phyloP scores from a whole-genome alignment of 164 flowering plant species.

The Vitis vinifera region ASM3070453v1 NC_081812.1:22747501-22748000 shows the following conservation, averaged over 20 bases:
- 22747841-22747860: slow-evolving; percentile 85
- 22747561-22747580: slow-evolving; percentile 78
- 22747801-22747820: slow-evolving; percentile 41
- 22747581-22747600: slow-evolving; percentile 76
- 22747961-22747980: slow-evolving; percentile 35
- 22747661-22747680: background rate
- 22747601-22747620: slow-evolving; percentile 50
- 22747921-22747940: slow-evolving; percentile 12
- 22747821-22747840: slow-evolving; percentile 51
- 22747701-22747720: too few relatives aligned
- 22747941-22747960: slow-evolving; percentile 16
- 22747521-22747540: slow-evolving; percentile 59
- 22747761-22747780: slow-evolving; percentile 35
- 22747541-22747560: slow-evolving; percentile 69
- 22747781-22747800: slow-evolving; percentile 49
- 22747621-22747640: slow-evolving; percentile 6
- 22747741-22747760: background rate
- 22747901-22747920: slow-evolving; percentile 4
- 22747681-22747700: too few relatives aligned
- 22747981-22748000: slow-evolving; percentile 42
- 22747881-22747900: slow-evolving; percentile 50
- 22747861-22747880: slow-evolving; percentile 94
- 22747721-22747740: background rate
- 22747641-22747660: slow-evolving; percentile 1
- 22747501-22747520: slow-evolving; percentile 54